Conservation (phyloP, 2,329 filamentous ascomycete genomes). For the Penicillium sp. region DNA sequence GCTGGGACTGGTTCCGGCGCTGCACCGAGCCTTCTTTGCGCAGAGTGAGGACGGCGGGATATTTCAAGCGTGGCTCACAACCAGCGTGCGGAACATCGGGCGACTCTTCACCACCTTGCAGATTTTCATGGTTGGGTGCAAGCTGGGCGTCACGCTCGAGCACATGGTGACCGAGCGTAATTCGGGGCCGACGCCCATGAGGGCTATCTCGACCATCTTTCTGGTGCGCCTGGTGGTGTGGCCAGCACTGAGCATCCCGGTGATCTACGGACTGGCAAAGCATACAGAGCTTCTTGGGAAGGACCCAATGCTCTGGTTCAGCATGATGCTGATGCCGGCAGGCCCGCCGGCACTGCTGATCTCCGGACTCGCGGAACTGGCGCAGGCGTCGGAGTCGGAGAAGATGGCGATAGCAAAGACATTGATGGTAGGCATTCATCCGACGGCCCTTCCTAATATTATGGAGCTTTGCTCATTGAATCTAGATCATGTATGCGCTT, state of each 20-base stretch:
- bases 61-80: conserved; percentile 65
- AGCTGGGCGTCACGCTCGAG: conserved; percentile 55
- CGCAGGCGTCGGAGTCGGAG: conserved; percentile 43
- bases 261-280: conserved; percentile 56
- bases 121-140: conserved; percentile 65
- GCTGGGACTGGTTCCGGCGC: conserved; percentile 58
- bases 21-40: conserved; percentile 63
- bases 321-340: conserved; percentile 59
- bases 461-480: conserved; percentile 4
- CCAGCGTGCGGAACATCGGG: conserved; percentile 60
- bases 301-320: conserved; percentile 66
- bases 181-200: conserved; percentile 40
- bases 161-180: conserved; percentile 40
- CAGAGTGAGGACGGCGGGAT: conserved; percentile 58
- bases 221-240: conserved; percentile 60
- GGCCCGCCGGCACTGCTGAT: conserved; percentile 56
- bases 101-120: conserved; percentile 63
- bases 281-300: conserved; percentile 51
- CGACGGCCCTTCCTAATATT: neutral
- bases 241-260: conserved; percentile 56
- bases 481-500: conserved; percentile 32
- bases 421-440: conserved; percentile 40
- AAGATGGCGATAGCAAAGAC: conserved; percentile 56
- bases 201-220: conserved; percentile 53
- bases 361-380: conserved; percentile 52